Conservation (phyloP, 106 monocot genomes). For the Posidonia australis region DNA sequence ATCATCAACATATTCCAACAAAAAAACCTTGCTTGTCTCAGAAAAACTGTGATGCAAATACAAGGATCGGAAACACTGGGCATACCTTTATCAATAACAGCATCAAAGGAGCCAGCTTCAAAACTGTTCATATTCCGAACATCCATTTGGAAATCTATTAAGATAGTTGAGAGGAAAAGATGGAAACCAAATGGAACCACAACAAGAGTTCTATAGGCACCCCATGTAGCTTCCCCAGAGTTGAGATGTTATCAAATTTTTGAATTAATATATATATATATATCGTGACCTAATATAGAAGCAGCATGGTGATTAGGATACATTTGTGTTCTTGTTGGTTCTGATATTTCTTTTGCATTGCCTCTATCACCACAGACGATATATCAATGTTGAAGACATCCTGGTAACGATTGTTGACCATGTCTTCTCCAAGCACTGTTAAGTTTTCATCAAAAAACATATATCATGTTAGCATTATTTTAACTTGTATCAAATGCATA, state of each 20-base stretch:
- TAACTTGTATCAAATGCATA: background rate
- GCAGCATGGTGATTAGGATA: constrained; percentile 21
- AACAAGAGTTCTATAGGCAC: background rate
- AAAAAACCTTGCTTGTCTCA: no score
- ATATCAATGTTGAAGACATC: constrained; percentile 80
- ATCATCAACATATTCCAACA: constrained; percentile 2
- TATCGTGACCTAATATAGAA: background rate
- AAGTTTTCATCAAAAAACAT: constrained; percentile 1
- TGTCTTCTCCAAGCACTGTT: constrained; percentile 72
- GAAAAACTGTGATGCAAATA: no score
- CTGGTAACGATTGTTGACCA: constrained; percentile 72
- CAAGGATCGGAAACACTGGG: background rate
- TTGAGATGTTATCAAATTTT: no score
- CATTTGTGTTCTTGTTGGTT: constrained; percentile 62
- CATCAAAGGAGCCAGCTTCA: constrained; percentile 67
- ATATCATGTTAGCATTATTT: background rate
- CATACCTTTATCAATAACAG: constrained; percentile 92
- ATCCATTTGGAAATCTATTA: constrained; percentile 74
- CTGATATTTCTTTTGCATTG: constrained; percentile 65
- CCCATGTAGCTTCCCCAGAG: no score
- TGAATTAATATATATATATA: no score
- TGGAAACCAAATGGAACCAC: background rate
- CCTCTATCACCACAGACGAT: constrained; percentile 84
- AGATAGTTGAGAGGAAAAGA: background rate
- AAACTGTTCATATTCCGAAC: constrained; percentile 66